phyloP scores from a whole-genome alignment of 805 yeast species.

The Teunomyces panamensis region DNA sequence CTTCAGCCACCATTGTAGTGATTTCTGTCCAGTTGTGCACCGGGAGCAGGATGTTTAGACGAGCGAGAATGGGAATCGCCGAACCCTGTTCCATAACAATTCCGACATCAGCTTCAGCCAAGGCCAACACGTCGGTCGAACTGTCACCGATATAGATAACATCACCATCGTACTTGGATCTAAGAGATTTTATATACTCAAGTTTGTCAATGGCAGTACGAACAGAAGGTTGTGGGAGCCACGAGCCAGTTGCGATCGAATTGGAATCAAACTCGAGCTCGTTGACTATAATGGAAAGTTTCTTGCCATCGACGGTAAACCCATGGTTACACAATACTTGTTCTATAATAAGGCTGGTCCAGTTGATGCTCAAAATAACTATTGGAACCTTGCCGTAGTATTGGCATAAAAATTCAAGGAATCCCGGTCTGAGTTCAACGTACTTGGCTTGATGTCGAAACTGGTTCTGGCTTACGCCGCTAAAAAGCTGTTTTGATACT shows the following conservation, averaged over 20 bases:
- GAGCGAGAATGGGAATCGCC: not conserved
- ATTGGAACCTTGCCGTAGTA: conserved; percentile 28
- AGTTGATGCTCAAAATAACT: conserved; percentile 55
- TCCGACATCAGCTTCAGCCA: conserved; percentile 47
- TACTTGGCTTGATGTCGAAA: conserved; percentile 33
- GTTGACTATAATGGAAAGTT: conserved; percentile 43
- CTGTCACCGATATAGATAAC: conserved; percentile 61
- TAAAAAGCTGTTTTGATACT: conserved; percentile 36
- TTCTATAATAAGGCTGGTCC: conserved; percentile 52
- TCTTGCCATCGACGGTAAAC: conserved; percentile 12
- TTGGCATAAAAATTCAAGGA: conserved; percentile 28
- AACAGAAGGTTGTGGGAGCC: conserved; percentile 19
- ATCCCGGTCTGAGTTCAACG: conserved; percentile 40
- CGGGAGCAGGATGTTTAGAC: not conserved
- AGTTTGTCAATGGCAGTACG: conserved; percentile 58
- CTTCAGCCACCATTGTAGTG: not conserved
- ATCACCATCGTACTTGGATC: conserved; percentile 9
- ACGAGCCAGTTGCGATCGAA: conserved; percentile 18
- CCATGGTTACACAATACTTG: conserved; percentile 24
- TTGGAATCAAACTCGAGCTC: conserved; percentile 41
- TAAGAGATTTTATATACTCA: conserved; percentile 12
- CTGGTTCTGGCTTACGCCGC: conserved; percentile 31
- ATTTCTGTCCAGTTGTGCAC: not conserved
- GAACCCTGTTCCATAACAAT: conserved; percentile 32
- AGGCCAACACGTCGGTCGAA: conserved; percentile 52